Conservation (phyloP, 2,329 filamentous ascomycete species). For the Triangularia verruculosa region DNA sequence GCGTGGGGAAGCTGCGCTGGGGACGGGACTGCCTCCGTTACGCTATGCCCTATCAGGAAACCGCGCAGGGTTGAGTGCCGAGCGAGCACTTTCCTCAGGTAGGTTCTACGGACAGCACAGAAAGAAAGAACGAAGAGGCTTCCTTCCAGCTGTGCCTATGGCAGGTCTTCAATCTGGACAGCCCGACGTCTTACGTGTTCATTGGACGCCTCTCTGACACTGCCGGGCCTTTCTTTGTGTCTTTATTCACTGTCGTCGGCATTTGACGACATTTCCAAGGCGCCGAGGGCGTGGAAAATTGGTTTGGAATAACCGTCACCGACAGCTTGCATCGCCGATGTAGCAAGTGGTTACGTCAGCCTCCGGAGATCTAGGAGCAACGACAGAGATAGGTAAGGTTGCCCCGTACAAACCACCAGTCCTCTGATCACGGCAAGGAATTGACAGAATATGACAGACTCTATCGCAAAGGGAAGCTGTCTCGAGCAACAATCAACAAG, state of each 20-base stretch:
- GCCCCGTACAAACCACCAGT: background rate
- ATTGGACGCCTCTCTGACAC: constrained; percentile 13
- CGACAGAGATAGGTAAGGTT: background rate
- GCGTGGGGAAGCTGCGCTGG: constrained; percentile 5
- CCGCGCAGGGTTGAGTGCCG: constrained; percentile 19
- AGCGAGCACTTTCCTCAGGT: constrained; percentile 8
- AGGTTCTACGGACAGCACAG: no score
- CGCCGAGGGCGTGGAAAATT: background rate
- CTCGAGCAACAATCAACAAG: constrained; percentile 11
- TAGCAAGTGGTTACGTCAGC: background rate
- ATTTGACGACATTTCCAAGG: constrained; percentile 3
- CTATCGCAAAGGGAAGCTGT: constrained; percentile 12
- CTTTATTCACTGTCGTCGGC: constrained; percentile 6
- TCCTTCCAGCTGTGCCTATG: constrained; percentile 11
- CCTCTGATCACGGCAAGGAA: background rate
- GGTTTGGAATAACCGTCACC: background rate
- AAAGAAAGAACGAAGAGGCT: no score
- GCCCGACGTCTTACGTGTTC: background rate
- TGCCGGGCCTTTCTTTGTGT: constrained; percentile 9
- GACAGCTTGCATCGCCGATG: constrained; percentile 8
- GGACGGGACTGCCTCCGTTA: constrained; percentile 6
- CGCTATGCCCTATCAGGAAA: constrained; percentile 21
- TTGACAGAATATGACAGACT: background rate
- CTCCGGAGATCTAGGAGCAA: background rate
- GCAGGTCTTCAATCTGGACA: constrained; percentile 18